Base-by-base conservation (phyloP, 208 protist genomes). In the Trypanosoma cruzi region DNA sequence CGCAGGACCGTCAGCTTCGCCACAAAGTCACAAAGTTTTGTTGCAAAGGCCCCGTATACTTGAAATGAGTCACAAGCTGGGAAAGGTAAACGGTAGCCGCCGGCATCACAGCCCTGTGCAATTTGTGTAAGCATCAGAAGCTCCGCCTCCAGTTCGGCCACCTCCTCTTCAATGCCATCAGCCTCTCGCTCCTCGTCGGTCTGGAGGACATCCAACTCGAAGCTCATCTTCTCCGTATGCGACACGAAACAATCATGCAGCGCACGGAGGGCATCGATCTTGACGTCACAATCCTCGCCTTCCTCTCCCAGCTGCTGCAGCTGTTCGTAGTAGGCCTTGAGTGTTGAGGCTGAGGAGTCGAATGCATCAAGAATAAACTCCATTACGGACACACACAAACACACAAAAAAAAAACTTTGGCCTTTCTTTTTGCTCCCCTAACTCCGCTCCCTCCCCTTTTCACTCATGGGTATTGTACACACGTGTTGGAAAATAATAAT, bases 11-110 rank as follows among this genome's bases (percentile, higher is more conserved):
- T 55, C 13, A 92, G 64, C 44, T 85, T 83, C 16, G 76, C 79
- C 52, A 79, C 70, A 40, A 92, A 62, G 59, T 94, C 85, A 2
- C 81, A 71, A 5, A 88, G 57, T 57, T 86, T 64, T 50, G 75
- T 83, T n/a, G 64, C 60, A 60, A 77, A 80, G 11, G 56, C 16
- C 28, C 52, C 40, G 52, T 77, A 82, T 3, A 67, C 63, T 7
- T 50, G 68, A 29, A 52, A 13, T 4, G 48, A 34, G 28, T 48
- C 50, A 36, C 3, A 18, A 48, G 20, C 20, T 14, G 26, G n/a
- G 0, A n/a, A 14, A 20, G 58, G 64, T 14, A 61, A 16, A 34
- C 36, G 64, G 20, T 29, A 46, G 7, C 57, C 57, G 26, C 20
- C 50, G 20, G 14, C 22, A 34, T 44, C 26, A 52, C 58, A 50